phyloP scores from a whole-genome alignment of 164 flowering plant genomes.

The grape (Vitis vinifera) region DNA sequence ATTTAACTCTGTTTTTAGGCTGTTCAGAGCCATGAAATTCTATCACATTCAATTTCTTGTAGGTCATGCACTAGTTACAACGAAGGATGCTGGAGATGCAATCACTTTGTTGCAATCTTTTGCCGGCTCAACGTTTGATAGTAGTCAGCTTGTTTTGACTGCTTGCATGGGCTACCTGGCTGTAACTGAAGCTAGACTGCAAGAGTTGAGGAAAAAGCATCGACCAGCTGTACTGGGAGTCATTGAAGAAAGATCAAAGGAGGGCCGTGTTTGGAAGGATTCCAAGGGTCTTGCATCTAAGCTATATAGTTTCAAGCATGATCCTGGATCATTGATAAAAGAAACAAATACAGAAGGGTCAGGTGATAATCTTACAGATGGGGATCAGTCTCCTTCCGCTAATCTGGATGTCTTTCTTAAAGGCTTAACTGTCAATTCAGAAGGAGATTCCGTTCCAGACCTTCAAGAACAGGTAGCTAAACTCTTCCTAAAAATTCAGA shows the following conservation, averaged over 20 bases:
- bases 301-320: slow-evolving; percentile 77
- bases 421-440: slow-evolving; percentile 39
- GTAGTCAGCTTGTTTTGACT: slow-evolving; percentile 96
- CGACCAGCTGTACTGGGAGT: slow-evolving; percentile 65
- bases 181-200: slow-evolving; percentile 67
- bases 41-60: slow-evolving; percentile 18
- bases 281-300: slow-evolving; percentile 78
- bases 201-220: slow-evolving; percentile 72
- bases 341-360: slow-evolving; percentile 29
- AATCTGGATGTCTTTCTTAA: slow-evolving; percentile 48
- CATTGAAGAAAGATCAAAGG: slow-evolving; percentile 75
- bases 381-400: slow-evolving; percentile 27
- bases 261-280: slow-evolving; percentile 56
- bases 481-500: no score
- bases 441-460: slow-evolving; percentile 60
- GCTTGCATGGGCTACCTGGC: slow-evolving; percentile 94
- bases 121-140: slow-evolving; percentile 95
- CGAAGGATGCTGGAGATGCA: slow-evolving; percentile 98
- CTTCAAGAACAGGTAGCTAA: slow-evolving; percentile 79
- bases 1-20: not conserved
- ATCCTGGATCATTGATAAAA: slow-evolving; percentile 39
- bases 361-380: slow-evolving; percentile 25
- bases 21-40: not conserved
- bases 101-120: slow-evolving; percentile 87
- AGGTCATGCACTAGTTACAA: slow-evolving; percentile 94